These are phyloP conservation scores for Fusarium vanettenii DNA, from an alignment of 2,329 filamentous ascomycete genomes.

Conservation along the genomic window DNA sequence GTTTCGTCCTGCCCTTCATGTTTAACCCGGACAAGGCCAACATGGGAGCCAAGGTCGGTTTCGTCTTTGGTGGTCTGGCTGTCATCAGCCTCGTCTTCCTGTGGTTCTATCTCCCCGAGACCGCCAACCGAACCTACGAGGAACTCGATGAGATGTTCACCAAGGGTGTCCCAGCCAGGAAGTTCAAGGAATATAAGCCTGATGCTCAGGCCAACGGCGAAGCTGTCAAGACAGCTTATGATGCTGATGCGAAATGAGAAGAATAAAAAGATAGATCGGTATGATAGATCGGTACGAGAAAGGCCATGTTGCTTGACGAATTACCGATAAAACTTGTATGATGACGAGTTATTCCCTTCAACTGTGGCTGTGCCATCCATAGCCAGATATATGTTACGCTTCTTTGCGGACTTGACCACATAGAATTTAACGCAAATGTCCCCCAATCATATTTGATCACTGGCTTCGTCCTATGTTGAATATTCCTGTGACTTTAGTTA, in stretches of 20 bases:
- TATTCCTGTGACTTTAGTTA: not conserved
- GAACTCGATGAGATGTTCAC: constrained; percentile 23
- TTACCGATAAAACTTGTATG: not conserved
- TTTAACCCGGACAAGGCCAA: constrained; percentile 20
- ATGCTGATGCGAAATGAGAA: constrained; percentile 23
- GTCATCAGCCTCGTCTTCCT: constrained; percentile 3
- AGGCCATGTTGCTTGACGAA: not conserved
- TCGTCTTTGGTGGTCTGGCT: constrained; percentile 8
- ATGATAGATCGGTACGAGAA: not conserved
- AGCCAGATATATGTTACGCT: not conserved
- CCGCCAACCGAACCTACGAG: constrained; percentile 23
- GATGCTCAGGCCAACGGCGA: constrained; percentile 24
- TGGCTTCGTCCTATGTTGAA: not conserved
- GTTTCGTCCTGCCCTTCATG: constrained; percentile 14
- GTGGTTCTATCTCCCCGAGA: constrained; percentile 31
- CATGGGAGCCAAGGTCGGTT: constrained; percentile 15
- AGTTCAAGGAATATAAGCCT: constrained; percentile 19
- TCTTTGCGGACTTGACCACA: not conserved
- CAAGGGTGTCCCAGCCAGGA: constrained; percentile 2
- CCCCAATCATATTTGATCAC: not conserved
- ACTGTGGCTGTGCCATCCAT: not conserved
- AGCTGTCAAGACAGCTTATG: constrained; percentile 29
- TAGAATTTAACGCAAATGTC: not conserved
- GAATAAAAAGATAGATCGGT: not conserved
- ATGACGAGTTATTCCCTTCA: not conserved